phyloP scores from a whole-genome alignment of 768 basidiomycete species.

The Hydnomerulius pinastri region DNA sequence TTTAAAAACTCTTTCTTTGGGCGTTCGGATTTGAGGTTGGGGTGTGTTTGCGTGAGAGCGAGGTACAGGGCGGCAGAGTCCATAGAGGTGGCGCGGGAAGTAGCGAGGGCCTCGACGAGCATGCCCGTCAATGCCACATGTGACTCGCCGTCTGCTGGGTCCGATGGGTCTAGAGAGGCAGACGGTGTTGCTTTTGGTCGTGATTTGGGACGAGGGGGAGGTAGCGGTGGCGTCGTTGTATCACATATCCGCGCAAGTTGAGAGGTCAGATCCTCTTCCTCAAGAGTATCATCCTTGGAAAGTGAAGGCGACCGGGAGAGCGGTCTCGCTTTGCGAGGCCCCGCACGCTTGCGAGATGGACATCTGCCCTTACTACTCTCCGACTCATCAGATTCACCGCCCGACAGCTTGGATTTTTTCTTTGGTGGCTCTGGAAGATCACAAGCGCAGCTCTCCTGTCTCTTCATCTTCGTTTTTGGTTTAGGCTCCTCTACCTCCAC shows the following conservation, averaged over 20 bases:
- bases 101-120: conserved; percentile 70
- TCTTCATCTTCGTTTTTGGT: conserved; percentile 1
- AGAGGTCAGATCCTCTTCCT: neutral
- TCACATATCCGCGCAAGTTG: conserved; percentile 2
- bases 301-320: conserved; percentile 13
- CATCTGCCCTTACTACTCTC: neutral
- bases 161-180: conserved; percentile 2
- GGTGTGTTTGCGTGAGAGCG: conserved; percentile 53
- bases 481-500: neutral
- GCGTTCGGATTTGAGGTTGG: conserved; percentile 43
- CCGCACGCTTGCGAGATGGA: neutral
- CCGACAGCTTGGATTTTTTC: conserved; percentile 23
- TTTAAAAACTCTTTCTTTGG: conserved; percentile 46
- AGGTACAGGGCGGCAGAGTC: conserved; percentile 55
- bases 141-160: conserved; percentile 20
- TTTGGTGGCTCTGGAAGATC: conserved; percentile 12
- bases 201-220: neutral
- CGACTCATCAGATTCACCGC: neutral
- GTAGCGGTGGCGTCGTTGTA: conserved; percentile 4
- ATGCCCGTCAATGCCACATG: conserved; percentile 59
- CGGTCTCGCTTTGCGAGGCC: conserved; percentile 1
- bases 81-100: conserved; percentile 70
- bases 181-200: neutral
- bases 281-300: neutral
- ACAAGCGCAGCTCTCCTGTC: neutral